Evolutionary conservation across 2,329 filamentous ascomycete genomes (phyloP).

Genomic region (Zymoseptoria crescenta): DNA sequence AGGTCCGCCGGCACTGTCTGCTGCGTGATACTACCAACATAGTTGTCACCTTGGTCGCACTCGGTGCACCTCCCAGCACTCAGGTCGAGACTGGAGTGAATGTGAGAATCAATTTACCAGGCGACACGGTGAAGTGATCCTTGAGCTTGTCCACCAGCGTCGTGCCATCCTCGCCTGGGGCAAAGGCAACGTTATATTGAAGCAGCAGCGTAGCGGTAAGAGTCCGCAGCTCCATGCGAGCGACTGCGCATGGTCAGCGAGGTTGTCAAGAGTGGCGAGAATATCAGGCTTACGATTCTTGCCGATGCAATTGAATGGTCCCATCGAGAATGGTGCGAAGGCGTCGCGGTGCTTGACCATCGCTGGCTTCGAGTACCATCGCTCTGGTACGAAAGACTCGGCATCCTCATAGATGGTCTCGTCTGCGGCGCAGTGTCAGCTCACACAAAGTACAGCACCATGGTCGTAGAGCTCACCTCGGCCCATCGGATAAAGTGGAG

Average conservation of each 20-base stretch:
- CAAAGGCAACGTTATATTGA: constrained; percentile 29
- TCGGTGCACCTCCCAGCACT: not conserved
- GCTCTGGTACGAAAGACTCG: constrained; percentile 27
- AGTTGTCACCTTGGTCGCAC: not conserved
- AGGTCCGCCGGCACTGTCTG: not conserved
- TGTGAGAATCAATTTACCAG: constrained; percentile 11
- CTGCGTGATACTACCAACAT: not conserved
- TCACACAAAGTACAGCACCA: not conserved
- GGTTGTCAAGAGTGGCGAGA: not conserved
- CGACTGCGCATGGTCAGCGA: constrained; percentile 17
- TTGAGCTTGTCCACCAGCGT: constrained; percentile 22
- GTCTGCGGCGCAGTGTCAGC: constrained; percentile 6
- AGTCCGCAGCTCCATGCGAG: constrained; percentile 30
- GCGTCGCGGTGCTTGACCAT: constrained; percentile 29
- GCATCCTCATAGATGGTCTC: constrained; percentile 22
- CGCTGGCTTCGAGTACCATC: constrained; percentile 31
- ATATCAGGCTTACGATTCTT: constrained; percentile 14
- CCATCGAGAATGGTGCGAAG: constrained; percentile 30
- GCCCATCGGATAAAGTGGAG: constrained; percentile 10
- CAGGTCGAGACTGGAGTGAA: constrained; percentile 7
- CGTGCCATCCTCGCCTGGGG: constrained; percentile 26
- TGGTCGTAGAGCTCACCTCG: constrained; percentile 4
- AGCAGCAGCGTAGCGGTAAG: constrained; percentile 27
- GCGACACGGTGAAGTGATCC: constrained; percentile 28
- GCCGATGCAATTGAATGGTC: constrained; percentile 31